These are phyloP conservation scores for Colletotrichum gloeosporioides DNA, from an alignment of 2,329 filamentous ascomycete genomes.

Conservation along the genomic window DNA sequence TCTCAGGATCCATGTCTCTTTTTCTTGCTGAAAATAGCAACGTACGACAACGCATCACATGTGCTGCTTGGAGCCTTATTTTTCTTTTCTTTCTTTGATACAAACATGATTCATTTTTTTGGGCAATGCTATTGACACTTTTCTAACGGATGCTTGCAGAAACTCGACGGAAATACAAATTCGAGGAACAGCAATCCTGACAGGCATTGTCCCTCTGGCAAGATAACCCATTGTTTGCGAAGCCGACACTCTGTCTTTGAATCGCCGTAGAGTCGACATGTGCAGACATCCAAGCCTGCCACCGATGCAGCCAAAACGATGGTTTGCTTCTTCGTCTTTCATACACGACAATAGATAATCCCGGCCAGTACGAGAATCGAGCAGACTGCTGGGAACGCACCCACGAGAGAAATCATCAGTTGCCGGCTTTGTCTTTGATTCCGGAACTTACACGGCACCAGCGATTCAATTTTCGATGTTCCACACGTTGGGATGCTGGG, in stretches of 20 bases:
- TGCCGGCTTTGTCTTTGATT: no score
- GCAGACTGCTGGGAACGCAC: no score
- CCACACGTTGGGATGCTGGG: no score
- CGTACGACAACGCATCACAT: background rate
- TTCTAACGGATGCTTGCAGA: background rate
- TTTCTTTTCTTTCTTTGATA: background rate
- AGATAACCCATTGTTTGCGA: no score
- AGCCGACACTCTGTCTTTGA: no score
- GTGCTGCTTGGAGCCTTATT: background rate
- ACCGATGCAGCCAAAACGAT: background rate
- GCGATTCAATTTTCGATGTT: no score
- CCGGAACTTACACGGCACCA: no score
- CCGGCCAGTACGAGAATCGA: background rate
- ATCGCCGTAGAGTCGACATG: background rate
- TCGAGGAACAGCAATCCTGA: background rate
- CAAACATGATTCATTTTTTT: background rate
- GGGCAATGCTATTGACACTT: no score
- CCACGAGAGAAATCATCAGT: no score
- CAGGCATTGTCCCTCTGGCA: no score
- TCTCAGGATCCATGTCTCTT: background rate
- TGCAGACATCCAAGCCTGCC: background rate
- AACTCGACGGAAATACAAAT: background rate
- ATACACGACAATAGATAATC: background rate
- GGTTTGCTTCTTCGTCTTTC: background rate
- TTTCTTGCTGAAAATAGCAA: background rate